phyloP scores from a whole-genome alignment of 129 eudicot species.

The Lactuca saligna region DNA sequence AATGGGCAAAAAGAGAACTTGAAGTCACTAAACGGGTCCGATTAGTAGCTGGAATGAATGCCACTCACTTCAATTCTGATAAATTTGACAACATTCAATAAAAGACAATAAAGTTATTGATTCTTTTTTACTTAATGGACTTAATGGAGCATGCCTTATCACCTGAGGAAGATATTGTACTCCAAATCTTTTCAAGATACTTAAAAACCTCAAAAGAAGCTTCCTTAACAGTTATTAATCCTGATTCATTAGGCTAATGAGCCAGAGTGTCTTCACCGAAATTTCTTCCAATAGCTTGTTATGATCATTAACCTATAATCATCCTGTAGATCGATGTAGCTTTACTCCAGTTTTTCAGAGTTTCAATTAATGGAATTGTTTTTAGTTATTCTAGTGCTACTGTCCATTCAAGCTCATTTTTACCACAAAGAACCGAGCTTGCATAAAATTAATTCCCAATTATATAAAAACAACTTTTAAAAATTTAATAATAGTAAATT shows the following conservation, averaged over 20 bases:
- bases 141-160: background rate
- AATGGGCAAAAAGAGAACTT: slow-evolving; percentile 76
- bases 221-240: slow-evolving; percentile 74
- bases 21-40: slow-evolving; percentile 94
- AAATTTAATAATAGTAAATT: too few relatives aligned
- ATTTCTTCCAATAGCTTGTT: slow-evolving; percentile 76
- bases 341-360: too few relatives aligned
- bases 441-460: slow-evolving; percentile 7
- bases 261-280: slow-evolving; percentile 94
- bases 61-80: slow-evolving; percentile 71
- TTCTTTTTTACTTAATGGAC: background rate
- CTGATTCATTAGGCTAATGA: slow-evolving; percentile 88
- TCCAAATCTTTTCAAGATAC: slow-evolving; percentile 86
- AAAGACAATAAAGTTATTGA: background rate
- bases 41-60: slow-evolving; percentile 97
- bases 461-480: too few relatives aligned
- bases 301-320: too few relatives aligned
- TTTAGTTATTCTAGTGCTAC: too few relatives aligned
- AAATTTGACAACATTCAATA: slow-evolving; percentile 42
- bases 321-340: too few relatives aligned
- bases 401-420: too few relatives aligned
- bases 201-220: slow-evolving; percentile 86
- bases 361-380: too few relatives aligned
- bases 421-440: slow-evolving; percentile 66
- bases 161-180: slow-evolving; percentile 91